phyloP scores from a whole-genome alignment of 2,329 filamentous ascomycete genomes.

The Diaporthe sp. region DNA sequence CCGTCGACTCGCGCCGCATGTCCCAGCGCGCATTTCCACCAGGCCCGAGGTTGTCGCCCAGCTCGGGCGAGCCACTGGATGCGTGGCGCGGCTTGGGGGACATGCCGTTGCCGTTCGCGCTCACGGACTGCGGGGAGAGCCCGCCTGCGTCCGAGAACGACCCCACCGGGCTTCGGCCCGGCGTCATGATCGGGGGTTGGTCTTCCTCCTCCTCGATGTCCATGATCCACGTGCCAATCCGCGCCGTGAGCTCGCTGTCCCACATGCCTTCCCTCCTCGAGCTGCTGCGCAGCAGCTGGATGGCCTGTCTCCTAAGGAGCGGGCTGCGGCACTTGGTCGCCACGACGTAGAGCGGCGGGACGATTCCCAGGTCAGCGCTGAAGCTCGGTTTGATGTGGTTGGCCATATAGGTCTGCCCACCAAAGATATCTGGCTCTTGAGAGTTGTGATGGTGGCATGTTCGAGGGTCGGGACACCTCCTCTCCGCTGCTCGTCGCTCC shows the following conservation, averaged over 20 bases:
- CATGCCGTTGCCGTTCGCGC: conserved; percentile 39
- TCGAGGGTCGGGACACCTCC: conserved; percentile 54
- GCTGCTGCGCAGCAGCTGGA: conserved; percentile 68
- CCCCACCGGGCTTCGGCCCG: conserved; percentile 40
- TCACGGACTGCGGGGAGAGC: conserved; percentile 24
- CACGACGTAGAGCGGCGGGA: conserved; percentile 73
- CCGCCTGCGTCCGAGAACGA: conserved; percentile 31
- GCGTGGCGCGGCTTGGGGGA: conserved; percentile 37
- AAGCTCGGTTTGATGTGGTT: conserved; percentile 70
- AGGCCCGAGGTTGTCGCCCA: conserved; percentile 51
- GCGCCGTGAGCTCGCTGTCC: conserved; percentile 70
- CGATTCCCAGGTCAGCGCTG: conserved; percentile 71
- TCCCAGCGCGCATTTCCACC: conserved; percentile 58
- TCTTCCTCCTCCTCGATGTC: conserved; percentile 63
- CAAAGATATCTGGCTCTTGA: conserved; percentile 49
- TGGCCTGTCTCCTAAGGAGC: conserved; percentile 66
- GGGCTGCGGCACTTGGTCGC: conserved; percentile 73
- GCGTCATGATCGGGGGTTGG: conserved; percentile 40
- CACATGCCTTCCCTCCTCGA: conserved; percentile 75
- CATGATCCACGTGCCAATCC: conserved; percentile 66
- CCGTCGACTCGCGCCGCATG: conserved; percentile 39
- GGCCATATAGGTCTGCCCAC: conserved; percentile 55
- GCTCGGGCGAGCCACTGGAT: conserved; percentile 44
- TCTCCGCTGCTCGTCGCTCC: conserved; percentile 60
- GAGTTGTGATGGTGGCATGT: conserved; percentile 54